Conservation (phyloP, 768 basidiomycete species). For the Leccinellum albellum region DNA sequence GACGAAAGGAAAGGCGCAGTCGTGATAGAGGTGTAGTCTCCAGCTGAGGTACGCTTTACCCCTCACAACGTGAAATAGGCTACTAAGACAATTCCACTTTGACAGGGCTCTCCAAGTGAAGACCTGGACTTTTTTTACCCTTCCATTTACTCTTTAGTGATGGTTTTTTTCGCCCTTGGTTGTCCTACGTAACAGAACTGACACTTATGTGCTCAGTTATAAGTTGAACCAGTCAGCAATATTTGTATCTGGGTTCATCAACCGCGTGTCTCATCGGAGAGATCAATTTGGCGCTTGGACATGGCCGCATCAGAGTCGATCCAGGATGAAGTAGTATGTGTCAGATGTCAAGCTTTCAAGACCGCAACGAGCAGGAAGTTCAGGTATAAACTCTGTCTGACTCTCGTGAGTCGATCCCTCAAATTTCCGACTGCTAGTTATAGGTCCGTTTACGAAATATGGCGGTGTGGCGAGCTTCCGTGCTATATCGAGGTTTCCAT, state of each 20-base stretch:
- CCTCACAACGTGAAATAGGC: neutral
- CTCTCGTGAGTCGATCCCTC: no score
- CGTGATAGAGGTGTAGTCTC: slow-evolving; percentile 1
- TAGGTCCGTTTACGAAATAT: no score
- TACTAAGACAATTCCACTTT: neutral
- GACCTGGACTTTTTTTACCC: neutral
- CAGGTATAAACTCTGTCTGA: no score
- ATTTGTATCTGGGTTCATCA: neutral
- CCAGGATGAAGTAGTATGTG: neutral
- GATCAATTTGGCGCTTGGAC: neutral
- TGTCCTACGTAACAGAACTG: neutral
- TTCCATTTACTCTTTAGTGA: neutral
- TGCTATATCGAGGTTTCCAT: neutral
- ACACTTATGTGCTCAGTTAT: neutral
- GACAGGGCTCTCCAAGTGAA: neutral
- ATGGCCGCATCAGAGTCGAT: neutral
- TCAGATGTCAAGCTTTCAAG: neutral
- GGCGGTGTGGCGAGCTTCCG: neutral
- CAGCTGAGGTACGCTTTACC: neutral
- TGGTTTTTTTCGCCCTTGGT: neutral
- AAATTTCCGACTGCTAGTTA: no score
- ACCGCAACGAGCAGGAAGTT: neutral
- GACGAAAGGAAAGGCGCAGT: slow-evolving; percentile 7
- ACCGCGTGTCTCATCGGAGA: neutral
- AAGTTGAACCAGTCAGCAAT: neutral